Evolutionary conservation across 2,329 filamentous ascomycete species (phyloP), one percentile per base, ranked within the genome.

Genomic region (Calonectria crousiana): DNA sequence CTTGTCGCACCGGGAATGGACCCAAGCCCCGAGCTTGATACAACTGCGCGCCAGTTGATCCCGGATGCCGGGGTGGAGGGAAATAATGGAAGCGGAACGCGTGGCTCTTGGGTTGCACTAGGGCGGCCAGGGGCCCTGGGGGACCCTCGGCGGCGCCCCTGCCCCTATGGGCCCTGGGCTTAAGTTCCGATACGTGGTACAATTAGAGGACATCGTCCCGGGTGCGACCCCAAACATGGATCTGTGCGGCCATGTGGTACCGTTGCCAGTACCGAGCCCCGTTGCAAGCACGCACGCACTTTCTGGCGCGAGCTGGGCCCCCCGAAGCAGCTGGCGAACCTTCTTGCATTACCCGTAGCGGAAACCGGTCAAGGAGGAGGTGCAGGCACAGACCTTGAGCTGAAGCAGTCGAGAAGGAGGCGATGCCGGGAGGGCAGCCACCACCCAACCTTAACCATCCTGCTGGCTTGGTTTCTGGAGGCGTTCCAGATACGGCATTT

Each of bases 121-220:
- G 23, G n/a, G 44, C 10, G 41, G 11, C n/a, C 6, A 5, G 41
- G 41, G 8, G 20, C 44, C 20, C 44, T 18, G 20, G 44, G 44
- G 44, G 56, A 47, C n/a, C 36, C 32, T 58, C 51, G 44, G 44
- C 28, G 41, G 36, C 20, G 28, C 41, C 76, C 78, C 68, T 78
- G 75, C 30, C 28, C 11, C 47, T 69, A 62, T 62, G 56, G 56
- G 75, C 73, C 67, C 13, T 47, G 44, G 16, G 60, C 36, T 32
- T 49, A n/a, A 65, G 60, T 68, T 79, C 78, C 78, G 78, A 79
- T 72, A 64, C 74, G 78, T 79, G 78, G 78, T 67, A 77, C 76
- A 78, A 78, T 75, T 78, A 23, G 32, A 14, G 18, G 41, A 73
- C 69, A 65, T 51, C 41, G 62, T 28, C n/a, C 62, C 69, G 67